phyloP scores from a whole-genome alignment of 1,284 basidiomycete species.

The Schizophyllum amplum region DNA sequence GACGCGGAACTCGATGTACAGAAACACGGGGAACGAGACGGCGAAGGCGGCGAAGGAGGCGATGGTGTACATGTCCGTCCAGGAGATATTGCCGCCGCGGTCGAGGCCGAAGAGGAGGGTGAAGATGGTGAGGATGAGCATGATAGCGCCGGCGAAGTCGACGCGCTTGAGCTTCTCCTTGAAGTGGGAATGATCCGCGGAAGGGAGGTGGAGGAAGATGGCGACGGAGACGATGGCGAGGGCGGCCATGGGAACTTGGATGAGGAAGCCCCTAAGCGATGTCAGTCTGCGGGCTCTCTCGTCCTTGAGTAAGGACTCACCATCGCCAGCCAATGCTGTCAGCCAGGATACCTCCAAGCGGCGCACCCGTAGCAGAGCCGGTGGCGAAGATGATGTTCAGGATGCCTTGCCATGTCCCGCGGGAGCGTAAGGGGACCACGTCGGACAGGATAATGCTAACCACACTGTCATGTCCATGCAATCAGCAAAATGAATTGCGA shows the following conservation, averaged over 20 bases:
- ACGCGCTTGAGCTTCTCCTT: conserved; percentile 43
- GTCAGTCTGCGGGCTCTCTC: not conserved
- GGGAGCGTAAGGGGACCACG: conserved; percentile 45
- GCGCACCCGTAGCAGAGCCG: conserved; percentile 48
- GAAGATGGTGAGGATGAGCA: conserved; percentile 43
- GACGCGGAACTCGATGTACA: conserved; percentile 32
- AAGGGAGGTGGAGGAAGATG: conserved; percentile 41
- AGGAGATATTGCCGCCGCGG: conserved; percentile 48
- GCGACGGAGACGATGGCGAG: conserved; percentile 44
- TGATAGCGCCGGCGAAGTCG: conserved; percentile 48
- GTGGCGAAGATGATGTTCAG: conserved; percentile 49
- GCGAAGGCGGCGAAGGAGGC: conserved; percentile 24
- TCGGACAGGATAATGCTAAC: conserved; percentile 58
- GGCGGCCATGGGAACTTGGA: conserved; percentile 49
- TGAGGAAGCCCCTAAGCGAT: conserved; percentile 40
- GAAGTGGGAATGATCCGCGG: conserved; percentile 28
- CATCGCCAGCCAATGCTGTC: conserved; percentile 62
- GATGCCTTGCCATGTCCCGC: conserved; percentile 59
- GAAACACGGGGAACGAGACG: conserved; percentile 27
- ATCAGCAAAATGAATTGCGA: not conserved
- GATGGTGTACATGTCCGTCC: conserved; percentile 32
- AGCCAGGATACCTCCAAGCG: conserved; percentile 48
- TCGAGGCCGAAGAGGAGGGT: conserved; percentile 49
- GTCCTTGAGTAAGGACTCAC: conserved; percentile 20
- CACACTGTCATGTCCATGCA: conserved; percentile 27